These are phyloP conservation scores for Stagonosporopsis cucurbitacearum DNA, from an alignment of 2,329 filamentous ascomycete genomes.

Conservation along the genomic window DNA sequence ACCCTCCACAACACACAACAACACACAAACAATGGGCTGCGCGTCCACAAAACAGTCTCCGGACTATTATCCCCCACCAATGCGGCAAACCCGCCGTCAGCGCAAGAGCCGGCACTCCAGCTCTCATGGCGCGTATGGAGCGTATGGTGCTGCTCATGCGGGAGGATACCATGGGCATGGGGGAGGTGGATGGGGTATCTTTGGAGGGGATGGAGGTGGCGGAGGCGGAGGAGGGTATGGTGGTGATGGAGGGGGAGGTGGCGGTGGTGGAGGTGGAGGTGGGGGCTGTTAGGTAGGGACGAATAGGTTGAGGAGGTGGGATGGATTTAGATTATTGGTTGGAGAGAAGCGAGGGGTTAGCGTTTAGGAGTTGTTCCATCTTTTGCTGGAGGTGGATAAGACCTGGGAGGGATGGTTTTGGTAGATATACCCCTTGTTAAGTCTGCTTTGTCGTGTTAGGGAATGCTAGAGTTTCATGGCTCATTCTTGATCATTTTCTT, in stretches of 20 bases:
- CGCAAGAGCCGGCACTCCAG: not conserved
- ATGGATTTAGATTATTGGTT: no score
- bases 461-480: no score
- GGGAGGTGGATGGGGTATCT: conserved; percentile 10
- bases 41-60: conserved; percentile 17
- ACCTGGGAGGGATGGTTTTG: no score
- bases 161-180: not conserved
- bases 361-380: no score
- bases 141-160: not conserved
- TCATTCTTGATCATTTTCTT: no score
- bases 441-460: no score
- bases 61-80: conserved; percentile 23
- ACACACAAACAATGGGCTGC: conserved; percentile 26
- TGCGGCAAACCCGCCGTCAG: conserved; percentile 17
- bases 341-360: no score
- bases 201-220: conserved; percentile 18
- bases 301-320: no score
- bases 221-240: conserved; percentile 18
- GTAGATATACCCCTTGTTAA: no score
- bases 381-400: no score
- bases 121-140: not conserved
- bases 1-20: not conserved
- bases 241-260: conserved; percentile 16
- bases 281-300: not conserved
- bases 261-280: not conserved